Conservation (phyloP, 768 basidiomycete genomes). For the Tulasnella sp. region DNA sequence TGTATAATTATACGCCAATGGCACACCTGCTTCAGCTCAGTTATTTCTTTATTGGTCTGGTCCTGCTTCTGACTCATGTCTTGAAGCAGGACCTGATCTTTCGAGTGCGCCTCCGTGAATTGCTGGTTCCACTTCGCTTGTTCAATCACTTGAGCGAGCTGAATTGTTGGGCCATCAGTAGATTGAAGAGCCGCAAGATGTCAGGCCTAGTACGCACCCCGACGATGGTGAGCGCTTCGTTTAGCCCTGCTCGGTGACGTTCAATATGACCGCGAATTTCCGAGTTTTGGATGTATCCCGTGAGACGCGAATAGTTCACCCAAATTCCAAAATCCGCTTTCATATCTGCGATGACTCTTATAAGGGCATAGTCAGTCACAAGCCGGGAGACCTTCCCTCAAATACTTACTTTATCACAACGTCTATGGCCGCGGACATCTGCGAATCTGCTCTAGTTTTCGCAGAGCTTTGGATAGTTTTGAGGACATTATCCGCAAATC, state of each 20-base stretch:
- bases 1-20: too few species aligned
- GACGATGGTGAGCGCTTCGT: neutral
- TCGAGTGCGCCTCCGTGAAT: neutral
- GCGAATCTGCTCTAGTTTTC: too few species aligned
- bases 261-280: neutral
- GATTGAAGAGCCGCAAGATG: neutral
- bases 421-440: too few species aligned
- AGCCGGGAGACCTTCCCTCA: too few species aligned
- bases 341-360: neutral
- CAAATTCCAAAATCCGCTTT: neutral
- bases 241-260: neutral
- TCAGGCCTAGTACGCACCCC: neutral
- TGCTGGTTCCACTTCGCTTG: conserved; percentile 3
- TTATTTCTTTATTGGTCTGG: neutral
- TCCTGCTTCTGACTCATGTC: neutral
- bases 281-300: neutral
- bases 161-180: neutral
- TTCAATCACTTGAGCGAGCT: neutral
- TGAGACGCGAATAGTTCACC: neutral
- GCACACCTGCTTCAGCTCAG: conserved; percentile 5
- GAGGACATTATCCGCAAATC: too few species aligned
- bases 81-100: neutral
- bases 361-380: too few species aligned
- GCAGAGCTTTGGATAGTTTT: too few species aligned
- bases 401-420: too few species aligned